Evolutionary conservation across 2,329 filamentous ascomycete species (phyloP), one percentile per base, ranked within the genome.

Genomic region (Blumeriella jaapii): DNA sequence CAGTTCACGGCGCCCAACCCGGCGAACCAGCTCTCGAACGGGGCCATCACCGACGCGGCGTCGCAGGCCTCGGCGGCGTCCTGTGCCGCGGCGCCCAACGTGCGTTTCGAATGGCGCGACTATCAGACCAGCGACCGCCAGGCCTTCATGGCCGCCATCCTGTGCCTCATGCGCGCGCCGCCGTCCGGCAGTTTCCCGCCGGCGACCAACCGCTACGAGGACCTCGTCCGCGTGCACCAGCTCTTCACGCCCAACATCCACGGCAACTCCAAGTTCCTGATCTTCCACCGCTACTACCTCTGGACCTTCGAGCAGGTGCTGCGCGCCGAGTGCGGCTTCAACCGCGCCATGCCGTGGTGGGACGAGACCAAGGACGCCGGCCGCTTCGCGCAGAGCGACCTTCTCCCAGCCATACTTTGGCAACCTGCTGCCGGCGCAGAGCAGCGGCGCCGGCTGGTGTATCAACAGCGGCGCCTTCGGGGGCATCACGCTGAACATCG

Each of bases 101-200:
- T 39, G 23, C 29, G 40, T 12, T 34, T 34, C 18, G 40, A 42
- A 37, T 42, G 40, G 40, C 36, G 40, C n/a, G 12, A 32, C n/a
- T 42, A 36, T 27, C 34, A 36, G 2, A 22, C 19, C 3, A 33
- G 32, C 5, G 31, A 39, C n/a, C 36, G 36, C 12, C 10, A 34
- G 0, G 40, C 36, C 10, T 26, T 42, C 12, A 28, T 42, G 19
- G 10, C 12, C 3, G 33, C 36, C 17, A 39, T 42, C 29, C 33
- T 33, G 23, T 42, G 40, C 11, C 25, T 42, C 17, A 36, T 39
- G 29, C 18, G 12, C 26, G 27, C 26, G 16, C 40, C 40, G 1
- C 29, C 36, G 1, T 39, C 40, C 4, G 40, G 40, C n/a, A 34
- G 31, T 10, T 42, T 42, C 31, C 25, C 39, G 2, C 39, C 39